phyloP scores from a whole-genome alignment of 2,329 filamentous ascomycete species.

The Xylaria polymorpha region DNA sequence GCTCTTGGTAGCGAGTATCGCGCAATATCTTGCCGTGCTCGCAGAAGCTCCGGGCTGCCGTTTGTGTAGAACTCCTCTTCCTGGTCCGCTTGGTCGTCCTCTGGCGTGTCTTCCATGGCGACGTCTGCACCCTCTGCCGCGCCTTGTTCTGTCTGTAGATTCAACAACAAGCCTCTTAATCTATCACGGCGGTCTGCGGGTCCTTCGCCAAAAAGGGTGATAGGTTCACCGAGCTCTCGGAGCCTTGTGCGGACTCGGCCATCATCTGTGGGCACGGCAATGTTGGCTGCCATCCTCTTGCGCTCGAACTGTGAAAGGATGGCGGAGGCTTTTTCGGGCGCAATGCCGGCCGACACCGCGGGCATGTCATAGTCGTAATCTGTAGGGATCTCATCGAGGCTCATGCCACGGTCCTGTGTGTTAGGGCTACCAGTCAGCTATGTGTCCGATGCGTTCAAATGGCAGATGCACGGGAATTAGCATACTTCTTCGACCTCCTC shows the following conservation, averaged over 20 bases:
- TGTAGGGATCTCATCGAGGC: constrained; percentile 60
- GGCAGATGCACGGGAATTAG: constrained; percentile 38
- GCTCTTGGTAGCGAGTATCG: constrained; percentile 85
- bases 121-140: constrained; percentile 66
- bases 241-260: constrained; percentile 82
- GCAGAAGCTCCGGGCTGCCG: constrained; percentile 78
- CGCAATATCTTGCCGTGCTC: constrained; percentile 82
- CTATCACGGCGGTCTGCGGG: constrained; percentile 87
- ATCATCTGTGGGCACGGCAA: constrained; percentile 95
- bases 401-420: constrained; percentile 49
- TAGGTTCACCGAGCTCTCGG: constrained; percentile 88
- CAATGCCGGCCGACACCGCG: constrained; percentile 70
- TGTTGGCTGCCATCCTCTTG: constrained; percentile 86
- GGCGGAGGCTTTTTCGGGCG: constrained; percentile 84
- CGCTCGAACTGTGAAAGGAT: constrained; percentile 90
- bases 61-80: constrained; percentile 97
- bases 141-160: constrained; percentile 75
- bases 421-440: constrained; percentile 43
- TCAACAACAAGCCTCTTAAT: constrained; percentile 82
- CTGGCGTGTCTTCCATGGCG: constrained; percentile 69
- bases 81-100: constrained; percentile 75
- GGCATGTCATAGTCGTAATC: constrained; percentile 90
- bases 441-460: constrained; percentile 34
- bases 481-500: constrained; percentile 83
- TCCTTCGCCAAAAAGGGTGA: constrained; percentile 94